Evolutionary conservation across 805 yeast genomes (phyloP).

Genomic region (Sungouiozyma intestinalis): DNA sequence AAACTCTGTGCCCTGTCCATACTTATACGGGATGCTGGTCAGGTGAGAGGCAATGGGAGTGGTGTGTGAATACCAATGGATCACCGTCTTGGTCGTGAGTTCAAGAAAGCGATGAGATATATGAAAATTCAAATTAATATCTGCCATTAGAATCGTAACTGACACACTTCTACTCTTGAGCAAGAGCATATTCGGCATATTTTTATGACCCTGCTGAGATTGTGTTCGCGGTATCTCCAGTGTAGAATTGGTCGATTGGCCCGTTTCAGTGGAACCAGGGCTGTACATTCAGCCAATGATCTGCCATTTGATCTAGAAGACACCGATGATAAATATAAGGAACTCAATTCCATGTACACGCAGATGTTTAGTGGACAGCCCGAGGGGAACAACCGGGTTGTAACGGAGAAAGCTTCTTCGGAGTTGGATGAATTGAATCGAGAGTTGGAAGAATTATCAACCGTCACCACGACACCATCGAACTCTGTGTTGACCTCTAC

Average conservation of each 20-base stretch:
- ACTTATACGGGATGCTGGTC: background rate
- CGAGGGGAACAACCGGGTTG: too few species aligned
- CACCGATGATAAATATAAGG: slow-evolving; percentile 20
- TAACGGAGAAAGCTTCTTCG: too few species aligned
- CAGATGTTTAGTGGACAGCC: slow-evolving; percentile 24
- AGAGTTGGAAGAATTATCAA: slow-evolving; percentile 26
- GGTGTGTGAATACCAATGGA: too few species aligned
- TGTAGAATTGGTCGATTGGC: background rate
- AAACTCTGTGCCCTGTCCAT: slow-evolving; percentile 26
- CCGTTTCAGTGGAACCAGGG: background rate
- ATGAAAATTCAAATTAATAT: too few species aligned
- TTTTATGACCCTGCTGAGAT: too few species aligned
- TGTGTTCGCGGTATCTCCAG: background rate
- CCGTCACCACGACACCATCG: slow-evolving; percentile 5
- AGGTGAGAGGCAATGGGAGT: too few species aligned
- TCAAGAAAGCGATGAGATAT: too few species aligned
- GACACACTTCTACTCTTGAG: too few species aligned
- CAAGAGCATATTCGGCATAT: too few species aligned
- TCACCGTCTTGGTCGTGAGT: too few species aligned
- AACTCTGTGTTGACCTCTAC: slow-evolving; percentile 6
- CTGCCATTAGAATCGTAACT: too few species aligned
- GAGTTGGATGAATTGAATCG: slow-evolving; percentile 29
- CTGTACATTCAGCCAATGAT: slow-evolving; percentile 1
- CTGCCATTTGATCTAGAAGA: slow-evolving; percentile 15
- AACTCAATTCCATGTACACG: slow-evolving; percentile 28